These are phyloP conservation scores for Cardamine resedifolia DNA, from an alignment of 345 rosid species.

Conservation along the genomic window DNA sequence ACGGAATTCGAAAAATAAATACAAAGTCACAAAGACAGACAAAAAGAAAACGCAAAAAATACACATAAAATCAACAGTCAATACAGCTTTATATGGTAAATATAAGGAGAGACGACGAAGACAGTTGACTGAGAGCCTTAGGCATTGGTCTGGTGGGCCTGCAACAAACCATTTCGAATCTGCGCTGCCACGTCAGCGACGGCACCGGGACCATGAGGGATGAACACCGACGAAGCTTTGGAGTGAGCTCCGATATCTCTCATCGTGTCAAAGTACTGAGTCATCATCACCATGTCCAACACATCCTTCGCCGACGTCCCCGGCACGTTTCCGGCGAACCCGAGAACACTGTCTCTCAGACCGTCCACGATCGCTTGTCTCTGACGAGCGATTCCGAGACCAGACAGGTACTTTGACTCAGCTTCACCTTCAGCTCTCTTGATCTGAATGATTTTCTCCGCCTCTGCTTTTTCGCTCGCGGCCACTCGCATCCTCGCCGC, in stretches of 20 bases:
- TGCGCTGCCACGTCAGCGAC: slow-evolving; percentile 40
- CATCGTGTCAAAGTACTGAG: slow-evolving; percentile 47
- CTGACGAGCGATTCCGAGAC: slow-evolving; percentile 55
- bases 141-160: slow-evolving; percentile 23
- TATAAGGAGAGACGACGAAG: neutral
- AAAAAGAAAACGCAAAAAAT: neutral
- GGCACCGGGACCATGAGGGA: slow-evolving; percentile 47
- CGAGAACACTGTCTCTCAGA: slow-evolving; percentile 57
- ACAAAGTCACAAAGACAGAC: neutral
- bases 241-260: slow-evolving; percentile 43
- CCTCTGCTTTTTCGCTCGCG: slow-evolving; percentile 57
- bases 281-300: slow-evolving; percentile 44
- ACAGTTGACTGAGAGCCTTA: slow-evolving; percentile 5
- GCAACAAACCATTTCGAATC: slow-evolving; percentile 43
- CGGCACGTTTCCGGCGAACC: slow-evolving; percentile 53
- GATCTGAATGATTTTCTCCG: slow-evolving; percentile 57
- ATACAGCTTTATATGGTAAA: neutral
- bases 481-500: slow-evolving; percentile 62
- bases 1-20: neutral
- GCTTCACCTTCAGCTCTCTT: slow-evolving; percentile 61
- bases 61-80: neutral
- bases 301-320: slow-evolving; percentile 48
- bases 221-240: slow-evolving; percentile 38
- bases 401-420: slow-evolving; percentile 55
- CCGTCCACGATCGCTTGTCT: slow-evolving; percentile 64